These are phyloP conservation scores for Thelonectria rubi DNA, from an alignment of 2,329 filamentous ascomycete genomes.

Conservation along the genomic window DNA sequence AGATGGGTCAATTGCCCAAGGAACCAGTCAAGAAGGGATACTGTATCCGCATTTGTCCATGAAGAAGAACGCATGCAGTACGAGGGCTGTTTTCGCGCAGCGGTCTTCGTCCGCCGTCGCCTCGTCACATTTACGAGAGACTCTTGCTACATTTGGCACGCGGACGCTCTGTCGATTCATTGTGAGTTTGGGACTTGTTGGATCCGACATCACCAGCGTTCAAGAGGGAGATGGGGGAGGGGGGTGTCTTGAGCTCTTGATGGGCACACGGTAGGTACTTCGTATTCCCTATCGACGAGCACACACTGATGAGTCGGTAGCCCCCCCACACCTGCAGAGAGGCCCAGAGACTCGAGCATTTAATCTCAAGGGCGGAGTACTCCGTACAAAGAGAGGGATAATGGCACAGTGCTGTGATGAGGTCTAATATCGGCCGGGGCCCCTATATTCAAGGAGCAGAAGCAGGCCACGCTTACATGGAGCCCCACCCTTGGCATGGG, in stretches of 20 bases:
- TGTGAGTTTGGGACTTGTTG: constrained; percentile 14
- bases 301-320: constrained; percentile 1
- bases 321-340: not conserved
- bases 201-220: constrained; percentile 14
- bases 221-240: constrained; percentile 18
- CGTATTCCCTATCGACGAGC: not conserved
- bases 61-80: not conserved
- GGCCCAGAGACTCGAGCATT: not conserved
- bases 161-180: constrained; percentile 11
- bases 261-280: not conserved
- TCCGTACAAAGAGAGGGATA: constrained; percentile 6
- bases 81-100: not conserved
- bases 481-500: constrained; percentile 26
- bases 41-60: not conserved
- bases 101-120: not conserved
- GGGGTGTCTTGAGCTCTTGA: constrained; percentile 5
- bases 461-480: constrained; percentile 37
- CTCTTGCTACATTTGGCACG: not conserved
- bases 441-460: constrained; percentile 30
- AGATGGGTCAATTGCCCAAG: constrained; percentile 13
- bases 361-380: constrained; percentile 18
- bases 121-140: constrained; percentile 2
- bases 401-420: constrained; percentile 9
- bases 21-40: not conserved
- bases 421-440: constrained; percentile 28